phyloP scores from a whole-genome alignment of 1,139 yeast genomes.

The Sugiyamaella sp. region DNA sequence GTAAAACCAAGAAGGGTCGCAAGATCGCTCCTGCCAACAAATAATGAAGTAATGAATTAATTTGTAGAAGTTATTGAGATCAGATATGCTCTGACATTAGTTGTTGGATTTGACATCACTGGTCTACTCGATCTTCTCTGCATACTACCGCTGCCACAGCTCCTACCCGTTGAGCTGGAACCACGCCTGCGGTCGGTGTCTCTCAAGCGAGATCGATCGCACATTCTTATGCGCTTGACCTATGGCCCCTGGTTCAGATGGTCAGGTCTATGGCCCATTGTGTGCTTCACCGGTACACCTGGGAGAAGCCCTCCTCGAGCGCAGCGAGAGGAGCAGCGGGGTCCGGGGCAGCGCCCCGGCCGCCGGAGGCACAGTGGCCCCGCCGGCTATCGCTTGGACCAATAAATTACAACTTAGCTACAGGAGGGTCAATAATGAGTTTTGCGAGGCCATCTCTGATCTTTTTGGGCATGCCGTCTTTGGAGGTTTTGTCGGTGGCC shows the following conservation, averaged over 20 bases:
- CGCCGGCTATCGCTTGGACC: neutral
- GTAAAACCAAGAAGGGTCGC: constrained; percentile 8
- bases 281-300: too few species aligned
- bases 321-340: neutral
- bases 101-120: too few species aligned
- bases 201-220: too few species aligned
- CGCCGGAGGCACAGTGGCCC: neutral
- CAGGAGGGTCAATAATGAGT: constrained; percentile 20
- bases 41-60: neutral
- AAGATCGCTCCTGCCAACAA: constrained; percentile 3
- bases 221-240: too few species aligned
- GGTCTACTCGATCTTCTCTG: too few species aligned
- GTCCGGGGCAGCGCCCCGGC: neutral
- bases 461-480: constrained; percentile 31
- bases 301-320: too few species aligned
- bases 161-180: neutral
- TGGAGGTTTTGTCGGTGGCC: constrained; percentile 33
- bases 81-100: too few species aligned
- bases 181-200: too few species aligned
- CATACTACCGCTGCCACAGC: too few species aligned
- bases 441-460: constrained; percentile 30
- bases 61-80: neutral
- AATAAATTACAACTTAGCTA: constrained; percentile 6
- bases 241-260: neutral
- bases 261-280: too few species aligned